phyloP scores from a whole-genome alignment of 2,329 filamentous ascomycete genomes.

The Cladosporium sp. region DNA sequence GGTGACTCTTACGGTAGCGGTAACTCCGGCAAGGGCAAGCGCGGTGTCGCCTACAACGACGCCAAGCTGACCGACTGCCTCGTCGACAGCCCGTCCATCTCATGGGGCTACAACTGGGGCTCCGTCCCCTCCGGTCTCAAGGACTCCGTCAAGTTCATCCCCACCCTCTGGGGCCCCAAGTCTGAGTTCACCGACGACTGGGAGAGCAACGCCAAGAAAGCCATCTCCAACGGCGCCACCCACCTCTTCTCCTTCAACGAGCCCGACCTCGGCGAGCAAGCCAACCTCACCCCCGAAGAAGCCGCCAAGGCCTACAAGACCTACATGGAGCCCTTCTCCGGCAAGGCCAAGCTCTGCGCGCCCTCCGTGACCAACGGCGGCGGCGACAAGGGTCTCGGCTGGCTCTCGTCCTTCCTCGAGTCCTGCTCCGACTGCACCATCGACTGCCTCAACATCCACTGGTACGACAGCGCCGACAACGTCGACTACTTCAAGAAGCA shows the following conservation, averaged over 20 bases:
- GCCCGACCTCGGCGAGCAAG: slow-evolving; percentile 58
- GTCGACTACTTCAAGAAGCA: slow-evolving; percentile 52
- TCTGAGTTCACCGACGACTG: slow-evolving; percentile 46
- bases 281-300: slow-evolving; percentile 49
- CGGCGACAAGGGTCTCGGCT: slow-evolving; percentile 47
- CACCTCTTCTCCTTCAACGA: slow-evolving; percentile 67
- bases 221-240: slow-evolving; percentile 51
- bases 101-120: slow-evolving; percentile 68
- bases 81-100: slow-evolving; percentile 40
- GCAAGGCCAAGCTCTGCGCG: slow-evolving; percentile 51
- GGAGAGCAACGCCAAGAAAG: slow-evolving; percentile 45
- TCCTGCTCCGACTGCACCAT: slow-evolving; percentile 52
- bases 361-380: slow-evolving; percentile 62
- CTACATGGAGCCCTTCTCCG: slow-evolving; percentile 53
- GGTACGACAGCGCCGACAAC: slow-evolving; percentile 52
- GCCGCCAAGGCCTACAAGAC: slow-evolving; percentile 52
- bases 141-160: slow-evolving; percentile 54
- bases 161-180: slow-evolving; percentile 54
- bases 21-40: slow-evolving; percentile 45
- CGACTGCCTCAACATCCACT: slow-evolving; percentile 61
- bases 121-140: slow-evolving; percentile 41
- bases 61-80: slow-evolving; percentile 51
- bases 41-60: slow-evolving; percentile 65
- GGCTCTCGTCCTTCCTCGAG: slow-evolving; percentile 50
- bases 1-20: slow-evolving; percentile 15